A percentile compares a stretch with the other conserved stretches of the same genome.
phyloP scores from a whole-genome alignment of 2,329 filamentous ascomycete genomes.

The Ophiocordyceps polyrhachis-furcata region DNA sequence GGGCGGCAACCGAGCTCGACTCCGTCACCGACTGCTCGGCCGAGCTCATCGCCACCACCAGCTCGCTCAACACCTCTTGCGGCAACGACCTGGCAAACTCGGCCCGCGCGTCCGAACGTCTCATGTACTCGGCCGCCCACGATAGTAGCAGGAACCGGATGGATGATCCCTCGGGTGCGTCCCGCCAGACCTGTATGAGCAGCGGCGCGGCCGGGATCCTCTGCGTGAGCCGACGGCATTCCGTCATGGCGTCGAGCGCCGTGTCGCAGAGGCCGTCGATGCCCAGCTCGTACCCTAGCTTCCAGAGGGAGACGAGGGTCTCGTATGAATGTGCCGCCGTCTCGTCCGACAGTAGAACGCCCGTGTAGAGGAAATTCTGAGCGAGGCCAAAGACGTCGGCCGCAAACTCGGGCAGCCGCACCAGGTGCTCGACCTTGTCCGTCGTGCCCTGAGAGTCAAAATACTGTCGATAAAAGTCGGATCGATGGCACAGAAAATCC shows the following conservation, averaged over 20 bases:
- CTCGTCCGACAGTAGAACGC: slow-evolving; percentile 22
- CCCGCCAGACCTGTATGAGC: slow-evolving; percentile 41
- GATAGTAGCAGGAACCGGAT: slow-evolving; percentile 38
- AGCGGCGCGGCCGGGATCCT: slow-evolving; percentile 39
- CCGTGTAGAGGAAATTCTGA: slow-evolving; percentile 36
- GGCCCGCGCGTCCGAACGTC: slow-evolving; percentile 32
- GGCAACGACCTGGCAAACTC: slow-evolving; percentile 43
- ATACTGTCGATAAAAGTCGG: slow-evolving; percentile 25
- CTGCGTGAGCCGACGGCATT: slow-evolving; percentile 31
- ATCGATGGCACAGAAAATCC: slow-evolving; percentile 36
- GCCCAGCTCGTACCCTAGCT: slow-evolving; percentile 30
- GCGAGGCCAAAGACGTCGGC: slow-evolving; percentile 33
- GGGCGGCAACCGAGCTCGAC: slow-evolving; percentile 4
- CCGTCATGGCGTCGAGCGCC: slow-evolving; percentile 37
- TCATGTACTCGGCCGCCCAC: slow-evolving; percentile 46
- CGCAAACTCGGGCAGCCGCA: slow-evolving; percentile 28
- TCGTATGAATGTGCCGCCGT: slow-evolving; percentile 31
- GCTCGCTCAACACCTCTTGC: slow-evolving; percentile 41
- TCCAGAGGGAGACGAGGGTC: slow-evolving; percentile 35
- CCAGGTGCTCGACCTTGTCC: slow-evolving; percentile 27
- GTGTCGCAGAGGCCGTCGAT: slow-evolving; percentile 37
- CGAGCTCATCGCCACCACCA: slow-evolving; percentile 43
- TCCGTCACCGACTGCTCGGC: slow-evolving; percentile 19
- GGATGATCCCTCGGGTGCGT: slow-evolving; percentile 40
- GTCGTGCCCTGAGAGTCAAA: slow-evolving; percentile 19